Evolutionary conservation across 805 yeast species (phyloP), one percentile per base, ranked within the genome.

Genomic region (Myxozyma sirexii): DNA sequence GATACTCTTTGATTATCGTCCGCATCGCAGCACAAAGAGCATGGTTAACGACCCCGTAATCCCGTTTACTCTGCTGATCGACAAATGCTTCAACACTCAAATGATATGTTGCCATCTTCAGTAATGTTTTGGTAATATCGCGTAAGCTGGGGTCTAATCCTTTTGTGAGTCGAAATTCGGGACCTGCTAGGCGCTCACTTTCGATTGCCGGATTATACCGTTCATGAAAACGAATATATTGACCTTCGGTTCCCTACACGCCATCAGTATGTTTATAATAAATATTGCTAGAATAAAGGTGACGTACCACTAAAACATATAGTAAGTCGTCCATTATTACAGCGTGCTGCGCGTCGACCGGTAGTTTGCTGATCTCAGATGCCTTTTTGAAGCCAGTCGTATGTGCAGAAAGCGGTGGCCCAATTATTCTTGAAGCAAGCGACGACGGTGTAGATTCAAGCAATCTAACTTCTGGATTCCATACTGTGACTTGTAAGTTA

Each of bases 1-100:
- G 48, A 38, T 73, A 70, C 33, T 72, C 71, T 47, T 74, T 70
- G 57, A 85, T 67, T 50, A 80, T 74, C 1, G 70, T 66, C 39
- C 86, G 72, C 2, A 91, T 78, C 42, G 83, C 83, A 54, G 75
- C 78, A 60, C 94, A 88, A 5, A 94, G 74, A 2, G 88, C 81
- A 66, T 91, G 96, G 55, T 87, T 78, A 0, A 88, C 86, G 54
- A 81, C 80, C 0, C 99, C 99, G 69, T 82, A 84, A 23, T 70
- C 69, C 3, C 77, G 75, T 26, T 76, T 75, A 63, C 85, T 77
- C 72, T 87, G 90, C 17, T 74, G 67, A 62, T 86, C 88, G 2
- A 83, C 76, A 68, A 90, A 91, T 13, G 81, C 76, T 7, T 72
- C 71, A 54, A 94, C 75, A 0, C 85, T 82, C 27, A 79, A 75